Evolutionary conservation across 1,284 basidiomycete species (phyloP).

Genomic region (Farysia itapuensis): DNA sequence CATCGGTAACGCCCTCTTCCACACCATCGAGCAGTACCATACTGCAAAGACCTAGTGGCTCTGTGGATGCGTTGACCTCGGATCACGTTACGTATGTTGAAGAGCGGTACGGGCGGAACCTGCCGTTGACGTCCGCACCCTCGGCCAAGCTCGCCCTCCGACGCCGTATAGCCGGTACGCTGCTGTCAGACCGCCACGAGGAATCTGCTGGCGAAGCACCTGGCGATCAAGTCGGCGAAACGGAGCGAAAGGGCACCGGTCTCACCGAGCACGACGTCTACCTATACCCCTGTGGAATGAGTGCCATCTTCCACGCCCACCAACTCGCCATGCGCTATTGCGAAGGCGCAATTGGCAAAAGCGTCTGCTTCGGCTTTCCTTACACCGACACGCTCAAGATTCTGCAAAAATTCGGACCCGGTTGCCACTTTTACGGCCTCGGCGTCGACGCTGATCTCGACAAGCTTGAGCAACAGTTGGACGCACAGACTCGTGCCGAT

Average conservation of each 20-base stretch:
- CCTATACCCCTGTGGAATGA: constrained; percentile 85
- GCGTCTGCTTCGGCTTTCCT: constrained; percentile 72
- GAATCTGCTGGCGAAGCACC: constrained; percentile 19
- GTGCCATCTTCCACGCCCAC: constrained; percentile 88
- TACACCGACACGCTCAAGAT: constrained; percentile 98
- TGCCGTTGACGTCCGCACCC: constrained; percentile 73
- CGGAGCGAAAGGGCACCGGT: constrained; percentile 37
- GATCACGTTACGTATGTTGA: constrained; percentile 71
- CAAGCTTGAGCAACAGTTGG: constrained; percentile 66
- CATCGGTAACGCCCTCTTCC: constrained; percentile 13
- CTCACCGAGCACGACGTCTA: constrained; percentile 78
- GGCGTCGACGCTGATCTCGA: constrained; percentile 78
- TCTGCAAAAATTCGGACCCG: constrained; percentile 94
- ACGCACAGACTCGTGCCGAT: constrained; percentile 16
- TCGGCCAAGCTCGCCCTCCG: constrained; percentile 83
- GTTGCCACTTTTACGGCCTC: constrained; percentile 84
- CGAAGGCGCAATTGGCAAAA: constrained; percentile 33
- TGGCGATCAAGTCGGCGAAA: constrained; percentile 56
- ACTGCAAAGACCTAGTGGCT: constrained; percentile 11
- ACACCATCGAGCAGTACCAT: constrained; percentile 25
- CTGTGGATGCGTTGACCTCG: constrained; percentile 60
- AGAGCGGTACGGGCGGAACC: constrained; percentile 91
- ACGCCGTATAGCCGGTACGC: constrained; percentile 82
- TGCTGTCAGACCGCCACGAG: constrained; percentile 60
- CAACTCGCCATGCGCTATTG: constrained; percentile 62